These are phyloP conservation scores for Quercus gilva DNA, from an alignment of 306 rosid genomes.

Conservation along the genomic window DNA sequence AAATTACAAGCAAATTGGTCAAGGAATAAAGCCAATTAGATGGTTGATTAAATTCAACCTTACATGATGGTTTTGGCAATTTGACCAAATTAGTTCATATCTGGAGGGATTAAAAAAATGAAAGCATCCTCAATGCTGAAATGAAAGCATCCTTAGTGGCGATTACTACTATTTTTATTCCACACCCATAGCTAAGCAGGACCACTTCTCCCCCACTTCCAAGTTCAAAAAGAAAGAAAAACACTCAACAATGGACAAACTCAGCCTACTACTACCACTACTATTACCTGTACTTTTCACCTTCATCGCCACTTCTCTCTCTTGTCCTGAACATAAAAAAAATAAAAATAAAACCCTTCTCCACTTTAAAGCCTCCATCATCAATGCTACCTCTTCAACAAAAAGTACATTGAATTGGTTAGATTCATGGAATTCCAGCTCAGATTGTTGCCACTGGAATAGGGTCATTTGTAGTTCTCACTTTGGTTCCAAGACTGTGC, in stretches of 20 bases:
- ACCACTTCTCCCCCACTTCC: no score
- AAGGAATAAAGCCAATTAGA: no score
- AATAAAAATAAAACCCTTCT: slow-evolving; percentile 18
- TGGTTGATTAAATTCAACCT: no score
- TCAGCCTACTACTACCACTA: not conserved
- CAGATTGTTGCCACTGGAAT: slow-evolving; percentile 27
- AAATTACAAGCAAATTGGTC: no score
- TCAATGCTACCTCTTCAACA: not conserved
- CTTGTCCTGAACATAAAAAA: not conserved
- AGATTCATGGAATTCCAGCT: slow-evolving; percentile 27
- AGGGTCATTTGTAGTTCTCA: slow-evolving; percentile 9
- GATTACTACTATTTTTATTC: no score
- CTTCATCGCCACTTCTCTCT: slow-evolving; percentile 4
- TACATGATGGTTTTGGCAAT: no score
- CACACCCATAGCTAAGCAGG: no score
- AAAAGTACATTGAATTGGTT: not conserved
- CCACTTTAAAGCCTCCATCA: slow-evolving; percentile 21
- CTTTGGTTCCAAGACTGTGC: not conserved
- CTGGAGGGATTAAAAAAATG: no score
- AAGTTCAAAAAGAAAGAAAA: no score
- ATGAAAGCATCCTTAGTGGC: no score
- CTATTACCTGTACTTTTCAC: not conserved
- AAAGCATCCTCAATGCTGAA: no score
- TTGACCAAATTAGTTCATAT: no score
- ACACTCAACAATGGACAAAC: slow-evolving; percentile 6